These are phyloP conservation scores for Millerozyma miso DNA, from an alignment of 805 yeast genomes.

Conservation along the genomic window DNA sequence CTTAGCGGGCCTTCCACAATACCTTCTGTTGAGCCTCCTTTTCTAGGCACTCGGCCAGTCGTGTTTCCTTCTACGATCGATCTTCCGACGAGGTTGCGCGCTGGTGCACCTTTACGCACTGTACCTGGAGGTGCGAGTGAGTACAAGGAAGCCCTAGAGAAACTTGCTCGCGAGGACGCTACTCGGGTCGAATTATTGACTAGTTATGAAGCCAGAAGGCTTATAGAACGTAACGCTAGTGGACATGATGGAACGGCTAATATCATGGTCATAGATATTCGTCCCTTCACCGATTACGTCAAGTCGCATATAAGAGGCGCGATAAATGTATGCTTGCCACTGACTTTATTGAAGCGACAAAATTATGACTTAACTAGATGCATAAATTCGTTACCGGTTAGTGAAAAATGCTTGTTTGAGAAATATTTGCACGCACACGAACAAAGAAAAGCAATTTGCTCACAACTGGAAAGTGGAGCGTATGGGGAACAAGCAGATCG, in stretches of 20 bases:
- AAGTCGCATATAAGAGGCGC: constrained; percentile 56
- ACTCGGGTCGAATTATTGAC: constrained; percentile 13
- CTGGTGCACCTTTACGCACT: background rate
- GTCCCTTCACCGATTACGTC: constrained; percentile 75
- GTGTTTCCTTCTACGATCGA: background rate
- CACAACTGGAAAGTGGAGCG: background rate
- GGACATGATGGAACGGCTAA: constrained; percentile 5
- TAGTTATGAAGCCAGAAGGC: constrained; percentile 11
- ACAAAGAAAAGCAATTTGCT: background rate
- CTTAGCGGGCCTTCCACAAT: background rate
- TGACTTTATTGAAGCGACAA: constrained; percentile 76
- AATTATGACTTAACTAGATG: constrained; percentile 65
- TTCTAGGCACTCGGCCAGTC: background rate
- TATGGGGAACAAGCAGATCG: background rate
- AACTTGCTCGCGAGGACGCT: constrained; percentile 13
- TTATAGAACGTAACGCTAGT: constrained; percentile 7
- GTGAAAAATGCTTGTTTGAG: constrained; percentile 44
- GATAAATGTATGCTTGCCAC: constrained; percentile 78
- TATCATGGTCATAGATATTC: constrained; percentile 61
- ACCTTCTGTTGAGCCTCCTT: background rate
- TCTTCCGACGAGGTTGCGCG: background rate
- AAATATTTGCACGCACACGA: constrained; percentile 20
- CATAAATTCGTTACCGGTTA: constrained; percentile 53
- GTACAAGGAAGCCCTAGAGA: constrained; percentile 12
- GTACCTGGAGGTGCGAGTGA: constrained; percentile 3